Base-by-base conservation (phyloP, 2,329 filamentous ascomycete species). In the Curvularia sp. region DNA sequence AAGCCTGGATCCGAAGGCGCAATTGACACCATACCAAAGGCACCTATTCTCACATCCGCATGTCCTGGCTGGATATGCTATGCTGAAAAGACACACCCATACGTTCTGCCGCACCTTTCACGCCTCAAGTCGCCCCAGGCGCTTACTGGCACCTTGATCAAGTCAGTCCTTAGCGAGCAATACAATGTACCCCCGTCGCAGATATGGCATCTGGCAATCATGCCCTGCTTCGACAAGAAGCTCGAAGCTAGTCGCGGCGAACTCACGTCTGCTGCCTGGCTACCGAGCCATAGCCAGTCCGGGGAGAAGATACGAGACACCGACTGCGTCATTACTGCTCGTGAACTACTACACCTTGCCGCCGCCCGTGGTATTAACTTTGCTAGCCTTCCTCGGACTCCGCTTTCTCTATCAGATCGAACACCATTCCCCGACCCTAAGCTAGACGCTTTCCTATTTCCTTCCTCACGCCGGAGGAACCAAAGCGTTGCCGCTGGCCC, bases 201-300 rank as follows among this genome's bases (percentile, higher is more conserved):
- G 66, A 93, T 99, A 74, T 99, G 94, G 92, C 94, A 98, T 77
- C 79, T 98, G 52, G 92, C 94, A 12, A 84, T 99, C 45, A 99
- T 99, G 95, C 95, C 95, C 19, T 99, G 95, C 77, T 98, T 99
- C 76, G 95, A 99, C 77, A 99, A 99, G 82, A 99, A 99, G 78
- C 85, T 99, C 27, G 95, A 99, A 79, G 95, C 95, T 6, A 96
- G 93, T 68, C 88, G 95, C 52, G 89, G 93, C 76, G 95, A 99
- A 77, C 85, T 99, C 38, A 98, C 93, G 0, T 90, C 94, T 73
- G 80, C 84, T 6, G 86, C 87, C 15, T 97, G 93, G 93, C 60
- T 74, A 30, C 71, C 74, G 34, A 62, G 65, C 25, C 51, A 70
- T 51, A 60, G 66, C 28, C 42, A 63, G 9, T 58, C 67, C 5